Base-by-base conservation (phyloP, 2,329 filamentous ascomycete species). In the Hortaea sp. region DNA sequence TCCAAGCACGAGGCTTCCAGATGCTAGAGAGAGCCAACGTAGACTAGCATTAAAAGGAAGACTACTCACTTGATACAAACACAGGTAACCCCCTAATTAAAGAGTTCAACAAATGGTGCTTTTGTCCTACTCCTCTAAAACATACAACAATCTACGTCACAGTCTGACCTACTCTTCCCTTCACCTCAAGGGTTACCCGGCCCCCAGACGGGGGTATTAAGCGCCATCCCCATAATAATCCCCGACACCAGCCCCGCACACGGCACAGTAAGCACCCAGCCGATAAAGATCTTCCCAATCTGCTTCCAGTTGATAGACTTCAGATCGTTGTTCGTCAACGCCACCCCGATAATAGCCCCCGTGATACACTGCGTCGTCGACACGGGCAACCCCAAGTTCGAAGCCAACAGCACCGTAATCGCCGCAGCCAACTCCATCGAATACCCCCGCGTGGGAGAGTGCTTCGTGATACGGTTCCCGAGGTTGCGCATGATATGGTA, bases 351-450 rank as follows among this genome's bases (percentile, higher is more conserved):
- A 12, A 76, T 77, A 39, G 76, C 72, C 34, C 77, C 77, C 42
- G 72, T 76, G 53, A 79, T 77, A 58, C 78, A 81, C 63, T 81
- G 77, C 0, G 79, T 81, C 1, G 79, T 82, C 2, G 77, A 80
- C 20, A 82, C 71, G 2, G 79, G 79, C 2, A 82, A 72, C 44
- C 73, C 70, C 4, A 83, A 69, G 47, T 76, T 73, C 1, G 80
- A 81, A 27, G 78, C 78, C 52, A 83, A 61, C 41, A 83, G 74
- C 47, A 84, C 72, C 7, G 79, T 80, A 49, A 78, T 70, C 12
- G 77, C 77, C 29, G 74, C 73, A 27, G 76, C 77, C n/a, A 80
- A 66, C 61, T 80, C 77, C 70, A 77, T 76, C 29, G 68, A 73
- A 64, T 75, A 76, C 39, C 77, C 77, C 53, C 76, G 74, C 1